Conservation (phyloP, 352 stramenopile species). For the Hyaloperonospora brassicae region DNA sequence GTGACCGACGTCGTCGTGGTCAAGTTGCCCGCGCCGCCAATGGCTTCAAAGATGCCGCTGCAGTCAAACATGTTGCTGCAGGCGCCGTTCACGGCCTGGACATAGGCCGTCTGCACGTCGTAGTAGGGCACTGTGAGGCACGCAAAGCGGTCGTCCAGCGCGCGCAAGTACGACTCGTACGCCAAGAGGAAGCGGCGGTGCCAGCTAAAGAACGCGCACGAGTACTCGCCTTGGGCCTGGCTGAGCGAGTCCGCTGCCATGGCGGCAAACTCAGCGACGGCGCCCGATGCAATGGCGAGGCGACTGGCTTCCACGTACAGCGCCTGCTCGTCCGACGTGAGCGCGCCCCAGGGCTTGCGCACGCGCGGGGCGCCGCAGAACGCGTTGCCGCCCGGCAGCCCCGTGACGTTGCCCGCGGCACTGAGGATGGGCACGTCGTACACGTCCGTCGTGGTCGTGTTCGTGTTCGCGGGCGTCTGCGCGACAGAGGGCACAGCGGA, state of each 20-base stretch:
- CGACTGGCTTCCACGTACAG: conserved; percentile 50
- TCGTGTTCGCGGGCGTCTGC: conserved; percentile 20
- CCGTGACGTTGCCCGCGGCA: conserved; percentile 33
- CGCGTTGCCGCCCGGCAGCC: conserved; percentile 43
- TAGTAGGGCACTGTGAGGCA: conserved; percentile 77
- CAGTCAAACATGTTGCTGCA: conserved; percentile 59
- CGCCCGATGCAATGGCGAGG: conserved; percentile 34
- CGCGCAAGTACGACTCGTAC: conserved; percentile 61
- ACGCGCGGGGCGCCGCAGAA: conserved; percentile 36
- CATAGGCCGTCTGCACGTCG: conserved; percentile 62
- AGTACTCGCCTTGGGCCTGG: conserved; percentile 43
- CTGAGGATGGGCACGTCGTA: conserved; percentile 32
- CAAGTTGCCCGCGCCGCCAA: conserved; percentile 30
- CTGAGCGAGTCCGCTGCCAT: conserved; percentile 42
- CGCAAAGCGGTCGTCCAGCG: conserved; percentile 41
- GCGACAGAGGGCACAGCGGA: conserved; percentile 3
- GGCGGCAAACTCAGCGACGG: conserved; percentile 38
- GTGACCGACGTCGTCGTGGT: conserved; percentile 9
- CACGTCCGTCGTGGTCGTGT: conserved; percentile 10
- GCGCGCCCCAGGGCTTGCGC: conserved; percentile 42
- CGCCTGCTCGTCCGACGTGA: conserved; percentile 36
- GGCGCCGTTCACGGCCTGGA: conserved; percentile 33
- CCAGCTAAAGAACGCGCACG: conserved; percentile 59
- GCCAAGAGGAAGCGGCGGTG: conserved; percentile 54
- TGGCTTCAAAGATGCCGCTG: conserved; percentile 44